Percentiles rank a stretch among this genome's conserved stretches.
Conservation (phyloP, 805 yeast species). For the Candida endomychidarum region DNA sequence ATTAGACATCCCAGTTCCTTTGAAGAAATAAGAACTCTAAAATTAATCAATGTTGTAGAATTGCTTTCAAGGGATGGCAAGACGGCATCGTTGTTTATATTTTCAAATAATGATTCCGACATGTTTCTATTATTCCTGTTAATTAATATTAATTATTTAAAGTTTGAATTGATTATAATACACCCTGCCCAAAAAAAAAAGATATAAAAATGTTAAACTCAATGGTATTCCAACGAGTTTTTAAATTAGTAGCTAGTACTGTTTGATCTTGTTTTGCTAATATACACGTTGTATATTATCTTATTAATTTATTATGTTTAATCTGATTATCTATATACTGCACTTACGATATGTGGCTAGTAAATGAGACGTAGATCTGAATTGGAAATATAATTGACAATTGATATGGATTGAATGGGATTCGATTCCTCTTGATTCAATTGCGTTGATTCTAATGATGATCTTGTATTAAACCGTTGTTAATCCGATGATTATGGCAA, state of each 20-base stretch:
- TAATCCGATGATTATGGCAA: background rate
- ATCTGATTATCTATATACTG: background rate
- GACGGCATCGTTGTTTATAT: slow-evolving; percentile 3
- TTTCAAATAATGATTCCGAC: slow-evolving; percentile 24
- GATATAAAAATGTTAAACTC: background rate
- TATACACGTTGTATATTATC: background rate
- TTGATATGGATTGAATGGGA: too few relatives aligned
- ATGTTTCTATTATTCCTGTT: slow-evolving; percentile 1
- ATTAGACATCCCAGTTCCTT: slow-evolving; percentile 90
- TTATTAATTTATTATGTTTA: background rate
- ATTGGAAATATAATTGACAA: background rate
- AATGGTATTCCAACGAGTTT: background rate
- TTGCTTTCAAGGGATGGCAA: slow-evolving; percentile 15
- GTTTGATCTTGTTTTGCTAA: background rate
- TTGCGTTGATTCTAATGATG: background rate
- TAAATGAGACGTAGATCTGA: slow-evolving; percentile 4
- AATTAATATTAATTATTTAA: background rate
- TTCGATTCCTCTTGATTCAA: background rate
- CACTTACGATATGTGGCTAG: slow-evolving; percentile 5
- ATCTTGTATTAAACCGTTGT: background rate
- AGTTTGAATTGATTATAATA: background rate
- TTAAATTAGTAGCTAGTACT: background rate
- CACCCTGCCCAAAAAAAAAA: slow-evolving; percentile 7
- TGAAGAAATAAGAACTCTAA: slow-evolving; percentile 68
- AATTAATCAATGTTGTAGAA: slow-evolving; percentile 35